Conservation (phyloP, 2,329 filamentous ascomycete genomes). For the Microdochium trichocladiopsis region DNA sequence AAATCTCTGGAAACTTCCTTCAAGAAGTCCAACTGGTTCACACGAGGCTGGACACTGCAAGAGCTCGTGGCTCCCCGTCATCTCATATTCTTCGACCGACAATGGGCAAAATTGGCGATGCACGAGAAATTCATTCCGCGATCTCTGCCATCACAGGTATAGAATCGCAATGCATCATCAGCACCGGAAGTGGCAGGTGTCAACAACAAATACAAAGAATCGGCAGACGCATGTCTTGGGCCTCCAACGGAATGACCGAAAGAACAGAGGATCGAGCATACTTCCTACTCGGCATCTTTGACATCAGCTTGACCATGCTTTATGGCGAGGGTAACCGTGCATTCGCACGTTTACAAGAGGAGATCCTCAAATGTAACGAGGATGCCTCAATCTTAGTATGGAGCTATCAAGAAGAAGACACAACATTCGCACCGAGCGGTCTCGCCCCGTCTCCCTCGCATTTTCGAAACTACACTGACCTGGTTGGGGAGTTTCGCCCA, state of each 20-base stretch:
- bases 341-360: not conserved
- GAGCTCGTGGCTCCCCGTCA: not conserved
- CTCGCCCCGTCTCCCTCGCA: not conserved
- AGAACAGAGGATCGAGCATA: not conserved
- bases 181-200: not conserved
- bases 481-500: not conserved
- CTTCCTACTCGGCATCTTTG: not conserved
- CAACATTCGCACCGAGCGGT: not conserved
- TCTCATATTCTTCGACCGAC: not conserved
- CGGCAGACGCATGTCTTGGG: too few species aligned
- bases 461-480: not conserved
- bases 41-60: not conserved
- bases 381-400: not conserved
- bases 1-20: not conserved
- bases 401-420: not conserved
- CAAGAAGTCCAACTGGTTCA: not conserved
- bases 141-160: not conserved
- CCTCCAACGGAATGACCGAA: not conserved
- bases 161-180: not conserved
- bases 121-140: not conserved
- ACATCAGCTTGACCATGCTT: not conserved
- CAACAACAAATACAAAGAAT: not conserved
- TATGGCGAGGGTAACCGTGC: not conserved
- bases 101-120: not conserved
- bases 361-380: not conserved